Evolutionary conservation across 2,329 filamentous ascomycete species (phyloP).

Genomic region (Sporothrix mexicana): DNA sequence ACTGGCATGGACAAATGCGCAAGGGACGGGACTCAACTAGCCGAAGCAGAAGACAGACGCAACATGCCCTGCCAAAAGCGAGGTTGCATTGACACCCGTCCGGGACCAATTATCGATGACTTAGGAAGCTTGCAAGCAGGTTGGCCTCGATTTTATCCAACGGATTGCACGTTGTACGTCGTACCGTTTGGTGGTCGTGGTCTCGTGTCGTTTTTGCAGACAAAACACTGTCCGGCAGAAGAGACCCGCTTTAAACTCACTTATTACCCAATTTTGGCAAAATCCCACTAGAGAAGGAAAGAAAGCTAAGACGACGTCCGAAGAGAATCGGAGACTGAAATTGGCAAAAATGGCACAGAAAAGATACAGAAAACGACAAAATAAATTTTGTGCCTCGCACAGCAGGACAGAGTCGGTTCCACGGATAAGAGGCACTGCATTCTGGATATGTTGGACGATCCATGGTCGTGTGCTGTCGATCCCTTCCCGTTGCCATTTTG

Average conservation of each 20-base stretch:
- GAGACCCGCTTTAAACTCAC: neutral
- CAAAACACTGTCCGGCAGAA: neutral
- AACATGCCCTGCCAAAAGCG: neutral
- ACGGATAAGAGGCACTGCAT: neutral
- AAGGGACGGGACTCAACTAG: neutral
- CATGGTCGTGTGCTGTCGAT: neutral
- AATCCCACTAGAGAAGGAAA: neutral
- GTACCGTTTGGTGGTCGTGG: neutral
- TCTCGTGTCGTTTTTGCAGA: too few relatives aligned
- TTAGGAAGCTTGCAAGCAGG: neutral
- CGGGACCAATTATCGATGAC: neutral
- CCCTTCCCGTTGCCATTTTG: neutral
- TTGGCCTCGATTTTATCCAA: neutral
- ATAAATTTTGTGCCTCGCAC: neutral
- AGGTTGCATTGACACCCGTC: neutral
- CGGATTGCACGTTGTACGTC: neutral
- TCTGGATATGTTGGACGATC: neutral
- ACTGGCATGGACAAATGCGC: neutral
- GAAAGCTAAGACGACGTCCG: neutral
- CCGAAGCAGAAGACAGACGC: neutral
- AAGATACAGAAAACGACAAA: too few relatives aligned
- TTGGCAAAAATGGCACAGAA: too few relatives aligned
- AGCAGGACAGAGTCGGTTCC: neutral
- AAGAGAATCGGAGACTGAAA: too few relatives aligned
- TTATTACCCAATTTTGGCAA: conserved; percentile 13